Evolutionary conservation across 305 asterid genomes (phyloP).

Genomic region (Solanum hybrid): DNA sequence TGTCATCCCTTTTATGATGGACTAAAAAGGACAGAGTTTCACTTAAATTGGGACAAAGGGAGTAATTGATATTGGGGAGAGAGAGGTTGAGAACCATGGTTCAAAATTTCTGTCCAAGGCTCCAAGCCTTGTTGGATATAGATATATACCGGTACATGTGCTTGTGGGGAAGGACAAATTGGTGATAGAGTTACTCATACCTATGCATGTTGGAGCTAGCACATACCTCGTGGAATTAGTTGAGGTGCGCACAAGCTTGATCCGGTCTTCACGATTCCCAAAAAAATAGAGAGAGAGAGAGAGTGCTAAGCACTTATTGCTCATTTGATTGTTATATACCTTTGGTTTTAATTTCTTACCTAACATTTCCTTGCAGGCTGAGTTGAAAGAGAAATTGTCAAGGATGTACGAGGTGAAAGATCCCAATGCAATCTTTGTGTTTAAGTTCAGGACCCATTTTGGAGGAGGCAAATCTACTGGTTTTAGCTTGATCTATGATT

Average conservation of each 20-base stretch:
- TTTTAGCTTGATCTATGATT: slow-evolving; percentile 19
- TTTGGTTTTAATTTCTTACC: background rate
- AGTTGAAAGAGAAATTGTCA: slow-evolving; percentile 17
- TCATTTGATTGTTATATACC: background rate
- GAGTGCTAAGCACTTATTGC: background rate
- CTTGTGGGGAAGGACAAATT: background rate
- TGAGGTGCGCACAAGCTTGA: background rate
- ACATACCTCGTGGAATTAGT: background rate
- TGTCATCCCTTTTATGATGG: background rate
- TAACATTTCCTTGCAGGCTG: slow-evolving; percentile 5
- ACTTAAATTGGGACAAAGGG: background rate
- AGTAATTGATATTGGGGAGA: background rate
- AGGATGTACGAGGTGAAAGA: slow-evolving; percentile 19
- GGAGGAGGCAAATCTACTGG: slow-evolving; percentile 24
- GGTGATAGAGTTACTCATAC: background rate
- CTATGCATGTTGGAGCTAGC: background rate
- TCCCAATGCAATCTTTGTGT: slow-evolving; percentile 16
- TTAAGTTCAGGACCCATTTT: slow-evolving; percentile 18
- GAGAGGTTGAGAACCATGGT: background rate
- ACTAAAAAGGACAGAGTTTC: background rate
- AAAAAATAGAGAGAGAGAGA: background rate
- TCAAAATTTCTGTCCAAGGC: background rate
- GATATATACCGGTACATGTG: background rate
- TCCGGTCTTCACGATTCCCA: background rate
- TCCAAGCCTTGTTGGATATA: background rate